These are phyloP conservation scores for Mimosa bimucronata DNA, from an alignment of 306 rosid species.

Conservation along the genomic window DNA sequence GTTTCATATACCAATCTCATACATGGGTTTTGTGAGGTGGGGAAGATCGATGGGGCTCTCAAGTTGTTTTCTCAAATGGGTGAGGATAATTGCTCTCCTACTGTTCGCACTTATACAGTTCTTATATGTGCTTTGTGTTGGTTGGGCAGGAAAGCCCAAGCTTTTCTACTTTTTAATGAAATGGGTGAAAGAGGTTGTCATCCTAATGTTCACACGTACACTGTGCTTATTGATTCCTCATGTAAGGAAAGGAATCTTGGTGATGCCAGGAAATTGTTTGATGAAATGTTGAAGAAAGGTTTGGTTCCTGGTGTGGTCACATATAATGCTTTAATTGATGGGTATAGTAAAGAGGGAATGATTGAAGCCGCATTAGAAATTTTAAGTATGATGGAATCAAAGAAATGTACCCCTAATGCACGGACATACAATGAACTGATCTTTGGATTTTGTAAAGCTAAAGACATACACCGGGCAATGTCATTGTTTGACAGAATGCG, in stretches of 20 bases:
- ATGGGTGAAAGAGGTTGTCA: slow-evolving; percentile 64
- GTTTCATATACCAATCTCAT: slow-evolving; percentile 65
- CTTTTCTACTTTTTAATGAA: slow-evolving; percentile 45
- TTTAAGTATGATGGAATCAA: slow-evolving; percentile 63
- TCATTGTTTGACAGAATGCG: slow-evolving; percentile 58
- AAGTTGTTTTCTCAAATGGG: slow-evolving; percentile 58
- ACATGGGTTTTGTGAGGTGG: slow-evolving; percentile 65
- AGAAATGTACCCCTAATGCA: slow-evolving; percentile 62
- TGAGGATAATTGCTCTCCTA: slow-evolving; percentile 61
- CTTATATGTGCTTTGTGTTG: slow-evolving; percentile 62
- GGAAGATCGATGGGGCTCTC: slow-evolving; percentile 51
- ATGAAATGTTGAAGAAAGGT: slow-evolving; percentile 60
- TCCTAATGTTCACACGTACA: slow-evolving; percentile 70
- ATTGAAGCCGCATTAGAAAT: slow-evolving; percentile 52
- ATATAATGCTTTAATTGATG: slow-evolving; percentile 68
- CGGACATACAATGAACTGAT: slow-evolving; percentile 76
- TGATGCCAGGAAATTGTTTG: slow-evolving; percentile 51
- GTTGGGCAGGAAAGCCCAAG: slow-evolving; percentile 57
- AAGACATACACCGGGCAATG: slow-evolving; percentile 69
- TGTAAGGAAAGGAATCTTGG: slow-evolving; percentile 61
- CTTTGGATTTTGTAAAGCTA: slow-evolving; percentile 58
- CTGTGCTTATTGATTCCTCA: slow-evolving; percentile 53
- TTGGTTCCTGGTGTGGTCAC: slow-evolving; percentile 64
- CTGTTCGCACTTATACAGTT: slow-evolving; percentile 57
- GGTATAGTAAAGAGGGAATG: slow-evolving; percentile 63